A percentile compares a stretch with the other conserved stretches of the same genome.
Evolutionary conservation across 129 eudicot genomes (phyloP).

Genomic region (Sambucus nigra): DNA sequence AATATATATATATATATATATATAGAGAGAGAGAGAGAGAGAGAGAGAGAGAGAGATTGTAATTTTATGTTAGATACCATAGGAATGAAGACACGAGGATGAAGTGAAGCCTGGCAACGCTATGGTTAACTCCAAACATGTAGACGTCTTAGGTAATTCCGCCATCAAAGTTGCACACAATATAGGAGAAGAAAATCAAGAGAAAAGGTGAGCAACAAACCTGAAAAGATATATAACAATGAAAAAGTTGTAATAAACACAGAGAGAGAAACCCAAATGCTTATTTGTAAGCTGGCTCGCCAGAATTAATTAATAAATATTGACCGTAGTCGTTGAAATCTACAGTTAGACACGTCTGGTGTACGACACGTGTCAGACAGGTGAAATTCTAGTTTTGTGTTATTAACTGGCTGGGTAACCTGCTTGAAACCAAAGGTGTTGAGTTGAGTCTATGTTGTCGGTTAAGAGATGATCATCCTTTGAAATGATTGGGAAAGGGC

Average conservation of each 20-base stretch:
- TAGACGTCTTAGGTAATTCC: slow-evolving; percentile 15
- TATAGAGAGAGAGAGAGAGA: not conserved
- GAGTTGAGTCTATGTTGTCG: slow-evolving; percentile 16
- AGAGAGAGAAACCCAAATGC: not conserved
- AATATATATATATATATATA: no score
- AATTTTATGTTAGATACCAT: not conserved
- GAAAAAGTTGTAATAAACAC: not conserved
- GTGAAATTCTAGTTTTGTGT: not conserved
- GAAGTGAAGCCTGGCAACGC: slow-evolving; percentile 32
- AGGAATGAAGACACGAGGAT: slow-evolving; percentile 20
- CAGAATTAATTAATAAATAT: slow-evolving; percentile 12
- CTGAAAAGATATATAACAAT: not conserved
- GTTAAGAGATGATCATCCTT: slow-evolving; percentile 16
- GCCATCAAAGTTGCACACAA: slow-evolving; percentile 17
- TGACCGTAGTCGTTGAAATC: slow-evolving; percentile 18
- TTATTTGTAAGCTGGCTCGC: slow-evolving; percentile 10
- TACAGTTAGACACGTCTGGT: slow-evolving; percentile 16
- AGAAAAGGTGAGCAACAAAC: not conserved
- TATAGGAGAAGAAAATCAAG: not conserved
- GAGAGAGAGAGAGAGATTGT: slow-evolving; percentile 8
- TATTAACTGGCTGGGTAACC: not conserved
- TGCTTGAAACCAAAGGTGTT: not conserved
- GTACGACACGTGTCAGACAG: slow-evolving; percentile 30
- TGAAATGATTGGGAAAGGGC: slow-evolving; percentile 29
- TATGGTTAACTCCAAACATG: slow-evolving; percentile 35